phyloP scores from a whole-genome alignment of 192 early-diverging fungal species.

The Umbelopsis isabellina region DNA sequence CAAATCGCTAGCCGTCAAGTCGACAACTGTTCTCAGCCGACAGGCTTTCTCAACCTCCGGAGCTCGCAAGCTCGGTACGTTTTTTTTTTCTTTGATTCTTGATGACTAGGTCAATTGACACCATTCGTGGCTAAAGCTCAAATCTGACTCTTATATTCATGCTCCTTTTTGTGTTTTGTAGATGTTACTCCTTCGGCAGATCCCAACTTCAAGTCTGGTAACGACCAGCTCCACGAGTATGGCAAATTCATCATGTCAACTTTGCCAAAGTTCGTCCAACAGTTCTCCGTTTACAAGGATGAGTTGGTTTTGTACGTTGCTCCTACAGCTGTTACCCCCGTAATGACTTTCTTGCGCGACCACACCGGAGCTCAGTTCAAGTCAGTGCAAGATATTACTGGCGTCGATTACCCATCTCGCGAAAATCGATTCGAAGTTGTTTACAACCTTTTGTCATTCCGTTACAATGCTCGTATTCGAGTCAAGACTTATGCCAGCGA shows the following conservation, averaged over 20 bases:
- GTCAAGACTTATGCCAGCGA: conserved; percentile 98
- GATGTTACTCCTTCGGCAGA: conserved; percentile 29
- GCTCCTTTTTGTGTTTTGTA: background rate
- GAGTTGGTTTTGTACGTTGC: conserved; percentile 95
- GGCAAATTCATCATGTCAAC: conserved; percentile 84
- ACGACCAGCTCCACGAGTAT: conserved; percentile 74
- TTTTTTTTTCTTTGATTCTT: too few species aligned
- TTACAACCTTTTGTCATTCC: conserved; percentile 86
- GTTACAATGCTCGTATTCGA: conserved; percentile 91
- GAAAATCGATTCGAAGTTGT: conserved; percentile 97
- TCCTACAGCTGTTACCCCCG: conserved; percentile 75
- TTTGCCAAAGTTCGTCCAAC: conserved; percentile 96
- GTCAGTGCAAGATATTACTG: conserved; percentile 87
- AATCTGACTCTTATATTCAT: background rate
- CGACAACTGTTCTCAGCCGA: conserved; percentile 1
- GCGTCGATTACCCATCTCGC: conserved; percentile 89
- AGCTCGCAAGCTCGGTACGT: conserved; percentile 12
- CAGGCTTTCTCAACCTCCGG: conserved; percentile 3
- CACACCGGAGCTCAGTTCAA: conserved; percentile 93
- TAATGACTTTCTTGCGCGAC: conserved; percentile 90
- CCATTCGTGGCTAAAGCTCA: background rate
- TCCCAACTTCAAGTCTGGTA: conserved; percentile 41
- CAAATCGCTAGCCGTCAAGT: conserved; percentile 11
- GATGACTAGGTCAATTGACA: too few species aligned
- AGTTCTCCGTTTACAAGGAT: conserved; percentile 97